Conservation (phyloP, 2,329 filamentous ascomycete species). For the Botrytis fabae region DNA sequence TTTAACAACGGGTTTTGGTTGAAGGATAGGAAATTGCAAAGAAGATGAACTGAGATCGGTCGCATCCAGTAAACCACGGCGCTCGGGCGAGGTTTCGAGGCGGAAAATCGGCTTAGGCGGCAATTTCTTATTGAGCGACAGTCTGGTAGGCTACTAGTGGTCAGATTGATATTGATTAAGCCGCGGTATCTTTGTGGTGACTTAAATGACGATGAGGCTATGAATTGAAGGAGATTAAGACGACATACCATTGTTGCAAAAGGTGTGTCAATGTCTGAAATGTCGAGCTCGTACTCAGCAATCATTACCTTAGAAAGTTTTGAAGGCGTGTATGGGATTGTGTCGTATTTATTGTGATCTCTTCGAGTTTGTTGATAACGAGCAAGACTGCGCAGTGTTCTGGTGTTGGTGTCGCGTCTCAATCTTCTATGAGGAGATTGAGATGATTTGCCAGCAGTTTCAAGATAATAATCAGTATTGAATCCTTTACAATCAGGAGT, state of each 20-base stretch:
- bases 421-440: neutral
- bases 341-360: neutral
- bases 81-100: conserved; percentile 2
- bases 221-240: neutral
- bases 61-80: conserved; percentile 14
- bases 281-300: neutral
- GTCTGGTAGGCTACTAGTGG: neutral
- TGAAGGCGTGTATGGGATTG: neutral
- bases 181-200: too few relatives aligned
- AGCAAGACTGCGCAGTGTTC: neutral
- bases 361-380: neutral
- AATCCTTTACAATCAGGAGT: neutral
- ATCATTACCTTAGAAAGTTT: conserved; percentile 21
- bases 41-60: conserved; percentile 12
- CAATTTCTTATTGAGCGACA: conserved; percentile 12
- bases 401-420: neutral
- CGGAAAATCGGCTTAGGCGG: conserved; percentile 8
- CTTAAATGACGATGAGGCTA: neutral
- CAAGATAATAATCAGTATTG: conserved; percentile 1
- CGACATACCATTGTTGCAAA: conserved; percentile 12
- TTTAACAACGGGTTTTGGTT: neutral
- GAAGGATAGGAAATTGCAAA: conserved; percentile 4
- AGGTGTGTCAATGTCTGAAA: neutral
- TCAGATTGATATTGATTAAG: conserved; percentile 1
- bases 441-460: neutral